phyloP scores from a whole-genome alignment of 2,329 filamentous ascomycete genomes.

The Zarea fungicola region DNA sequence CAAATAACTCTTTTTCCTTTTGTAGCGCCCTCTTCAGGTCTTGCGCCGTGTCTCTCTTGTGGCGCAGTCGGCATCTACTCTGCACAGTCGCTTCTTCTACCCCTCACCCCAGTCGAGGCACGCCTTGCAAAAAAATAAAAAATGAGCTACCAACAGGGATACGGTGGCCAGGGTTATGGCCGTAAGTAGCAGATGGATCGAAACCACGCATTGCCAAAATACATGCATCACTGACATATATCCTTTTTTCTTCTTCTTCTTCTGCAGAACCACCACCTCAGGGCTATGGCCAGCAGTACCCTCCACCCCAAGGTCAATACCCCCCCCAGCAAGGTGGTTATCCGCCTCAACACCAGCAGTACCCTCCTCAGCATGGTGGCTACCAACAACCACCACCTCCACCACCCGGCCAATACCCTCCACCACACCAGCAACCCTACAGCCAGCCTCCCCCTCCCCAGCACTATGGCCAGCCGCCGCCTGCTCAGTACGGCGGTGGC shows the following conservation, averaged over 20 bases:
- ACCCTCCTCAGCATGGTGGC: conserved; percentile 28
- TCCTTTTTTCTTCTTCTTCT: no score
- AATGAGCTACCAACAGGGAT: conserved; percentile 35
- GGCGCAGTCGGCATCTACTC: not conserved
- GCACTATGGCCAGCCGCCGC: conserved; percentile 27
- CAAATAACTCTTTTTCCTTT: no score
- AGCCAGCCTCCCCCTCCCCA: conserved; percentile 20
- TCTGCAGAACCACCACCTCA: conserved; percentile 29
- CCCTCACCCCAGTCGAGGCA: not conserved
- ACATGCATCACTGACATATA: no score
- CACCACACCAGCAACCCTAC: conserved; percentile 22
- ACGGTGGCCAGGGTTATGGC: conserved; percentile 27
- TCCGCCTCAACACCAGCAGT: conserved; percentile 29
- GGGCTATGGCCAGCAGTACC: conserved; percentile 36
- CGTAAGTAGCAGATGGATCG: conserved; percentile 25
- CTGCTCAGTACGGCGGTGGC: conserved; percentile 18
- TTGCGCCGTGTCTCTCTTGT: not conserved
- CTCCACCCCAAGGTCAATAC: conserved; percentile 26
- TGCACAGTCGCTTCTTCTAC: not conserved
- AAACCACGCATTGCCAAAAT: no score
- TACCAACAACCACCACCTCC: conserved; percentile 24
- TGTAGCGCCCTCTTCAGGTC: no score
- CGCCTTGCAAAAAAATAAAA: no score
- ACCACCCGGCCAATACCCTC: conserved; percentile 21
- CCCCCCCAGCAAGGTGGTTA: conserved; percentile 22